phyloP scores from a whole-genome alignment of 2,329 filamentous ascomycete genomes.

The Diaporthe helianthi region DNA sequence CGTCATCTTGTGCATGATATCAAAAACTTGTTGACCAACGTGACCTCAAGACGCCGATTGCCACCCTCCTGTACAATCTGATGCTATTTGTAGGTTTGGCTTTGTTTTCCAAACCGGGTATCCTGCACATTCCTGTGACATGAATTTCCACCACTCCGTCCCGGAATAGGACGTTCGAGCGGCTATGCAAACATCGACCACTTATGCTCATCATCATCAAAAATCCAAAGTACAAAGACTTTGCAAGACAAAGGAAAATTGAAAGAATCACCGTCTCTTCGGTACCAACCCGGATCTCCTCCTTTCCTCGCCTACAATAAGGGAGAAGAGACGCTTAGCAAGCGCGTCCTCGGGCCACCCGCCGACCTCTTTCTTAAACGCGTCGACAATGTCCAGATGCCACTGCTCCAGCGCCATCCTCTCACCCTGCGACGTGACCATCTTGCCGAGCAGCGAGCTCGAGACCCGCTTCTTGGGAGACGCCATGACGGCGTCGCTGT shows the following conservation, averaged over 20 bases:
- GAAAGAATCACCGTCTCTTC: slow-evolving; percentile 27
- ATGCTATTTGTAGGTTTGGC: slow-evolving; percentile 23
- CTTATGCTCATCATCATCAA: slow-evolving; percentile 28
- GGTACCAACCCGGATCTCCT: slow-evolving; percentile 40
- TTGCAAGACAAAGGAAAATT: slow-evolving; percentile 30
- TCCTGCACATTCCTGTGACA: slow-evolving; percentile 25
- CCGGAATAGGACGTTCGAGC: neutral
- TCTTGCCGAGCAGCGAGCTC: slow-evolving; percentile 54
- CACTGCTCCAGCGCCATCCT: slow-evolving; percentile 58
- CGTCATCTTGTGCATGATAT: slow-evolving; percentile 14
- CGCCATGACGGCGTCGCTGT: slow-evolving; percentile 38
- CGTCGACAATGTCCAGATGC: slow-evolving; percentile 66
- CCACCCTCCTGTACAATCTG: slow-evolving; percentile 31
- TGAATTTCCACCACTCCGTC: neutral
- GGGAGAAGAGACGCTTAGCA: slow-evolving; percentile 60
- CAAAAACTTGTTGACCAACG: slow-evolving; percentile 8
- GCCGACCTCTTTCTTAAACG: slow-evolving; percentile 55
- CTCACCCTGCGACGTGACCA: slow-evolving; percentile 54
- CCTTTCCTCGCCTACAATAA: slow-evolving; percentile 59
- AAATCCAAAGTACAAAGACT: slow-evolving; percentile 31
- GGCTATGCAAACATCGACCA: slow-evolving; percentile 10
- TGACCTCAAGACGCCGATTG: slow-evolving; percentile 29
- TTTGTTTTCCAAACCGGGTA: slow-evolving; percentile 33
- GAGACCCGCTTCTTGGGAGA: slow-evolving; percentile 37
- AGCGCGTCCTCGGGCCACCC: slow-evolving; percentile 58